Evolutionary conservation across 805 yeast genomes (phyloP), one percentile per base, ranked within the genome.

Genomic region (Candida silvicultrix): DNA sequence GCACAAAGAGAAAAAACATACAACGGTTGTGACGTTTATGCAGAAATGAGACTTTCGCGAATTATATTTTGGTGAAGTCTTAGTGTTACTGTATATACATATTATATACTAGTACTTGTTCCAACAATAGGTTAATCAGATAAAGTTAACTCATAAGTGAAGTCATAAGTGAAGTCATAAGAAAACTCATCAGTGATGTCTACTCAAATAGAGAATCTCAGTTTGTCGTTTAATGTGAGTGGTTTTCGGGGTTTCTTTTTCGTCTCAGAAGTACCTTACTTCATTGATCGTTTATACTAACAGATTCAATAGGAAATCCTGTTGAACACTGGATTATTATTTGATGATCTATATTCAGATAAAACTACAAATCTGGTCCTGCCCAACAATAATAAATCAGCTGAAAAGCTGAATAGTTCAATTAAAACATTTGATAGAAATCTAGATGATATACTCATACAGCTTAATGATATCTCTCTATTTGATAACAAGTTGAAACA

Each of bases 261-360:
- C n/a, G n/a, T n/a, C n/a, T n/a, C n/a, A n/a, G n/a, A n/a, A n/a
- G n/a, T n/a, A n/a, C n/a, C n/a, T n/a, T n/a, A n/a, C n/a, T n/a
- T n/a, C n/a, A n/a, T n/a, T n/a, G n/a, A n/a, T n/a, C n/a, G 25
- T 23, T 22, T 28, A 19, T 14, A 20, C 37, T 38, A 20, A 32
- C 39, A 31, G 7, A 7, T n/a, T 2, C 9, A 14, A n/a, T 16
- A 59, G 64, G 63, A 59, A 41, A 45, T 60, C 1, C 47, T 60
- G 1, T 44, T 56, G 2, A 55, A 55, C 15, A 44, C 55, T 9
- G 61, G 60, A 2, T 46, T 42, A 25, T 41, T 53, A 8, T 51
- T 58, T 38, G 64, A 60, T 45, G 52, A 50, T 2, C 46, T 60
- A 6, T 44, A 38, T 34, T 43, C 41, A 5, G 60, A 57, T 34